Evolutionary conservation across 2,329 filamentous ascomycete species (phyloP).

Genomic region (Colletotrichum paranaense): DNA sequence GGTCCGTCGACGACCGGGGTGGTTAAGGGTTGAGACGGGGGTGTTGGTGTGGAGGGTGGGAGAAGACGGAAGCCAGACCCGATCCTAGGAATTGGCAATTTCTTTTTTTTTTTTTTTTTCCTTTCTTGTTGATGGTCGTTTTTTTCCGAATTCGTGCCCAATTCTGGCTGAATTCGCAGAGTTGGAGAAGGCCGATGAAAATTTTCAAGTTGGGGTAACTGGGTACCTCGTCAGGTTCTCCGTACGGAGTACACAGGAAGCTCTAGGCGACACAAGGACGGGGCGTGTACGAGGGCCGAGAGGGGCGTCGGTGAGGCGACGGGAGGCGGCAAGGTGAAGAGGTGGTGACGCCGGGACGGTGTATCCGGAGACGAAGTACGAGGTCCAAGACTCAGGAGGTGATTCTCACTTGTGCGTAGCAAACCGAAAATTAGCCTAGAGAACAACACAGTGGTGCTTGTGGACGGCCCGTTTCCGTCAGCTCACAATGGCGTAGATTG

Average conservation of each 20-base stretch:
- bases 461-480: slow-evolving; percentile 22
- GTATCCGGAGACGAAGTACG: neutral
- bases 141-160: slow-evolving; percentile 13
- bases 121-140: slow-evolving; percentile 16
- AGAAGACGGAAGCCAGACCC: slow-evolving; percentile 35
- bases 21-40: slow-evolving; percentile 8
- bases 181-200: slow-evolving; percentile 16
- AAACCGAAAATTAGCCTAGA: slow-evolving; percentile 7
- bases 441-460: neutral
- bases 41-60: slow-evolving; percentile 29
- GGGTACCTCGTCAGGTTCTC: neutral
- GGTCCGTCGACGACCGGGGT: slow-evolving; percentile 20
- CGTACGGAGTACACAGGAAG: neutral
- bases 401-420: slow-evolving; percentile 3
- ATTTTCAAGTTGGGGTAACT: slow-evolving; percentile 9
- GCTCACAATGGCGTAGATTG: slow-evolving; percentile 22
- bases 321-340: slow-evolving; percentile 10
- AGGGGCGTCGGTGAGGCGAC: slow-evolving; percentile 29
- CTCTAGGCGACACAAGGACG: neutral
- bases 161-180: slow-evolving; percentile 8
- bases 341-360: slow-evolving; percentile 16
- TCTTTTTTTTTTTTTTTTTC: slow-evolving; percentile 29
- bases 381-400: neutral
- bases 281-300: neutral
- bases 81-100: slow-evolving; percentile 35